These are phyloP conservation scores for Hortaea werneckii DNA, from an alignment of 2,329 filamentous ascomycete species.

Conservation along the genomic window DNA sequence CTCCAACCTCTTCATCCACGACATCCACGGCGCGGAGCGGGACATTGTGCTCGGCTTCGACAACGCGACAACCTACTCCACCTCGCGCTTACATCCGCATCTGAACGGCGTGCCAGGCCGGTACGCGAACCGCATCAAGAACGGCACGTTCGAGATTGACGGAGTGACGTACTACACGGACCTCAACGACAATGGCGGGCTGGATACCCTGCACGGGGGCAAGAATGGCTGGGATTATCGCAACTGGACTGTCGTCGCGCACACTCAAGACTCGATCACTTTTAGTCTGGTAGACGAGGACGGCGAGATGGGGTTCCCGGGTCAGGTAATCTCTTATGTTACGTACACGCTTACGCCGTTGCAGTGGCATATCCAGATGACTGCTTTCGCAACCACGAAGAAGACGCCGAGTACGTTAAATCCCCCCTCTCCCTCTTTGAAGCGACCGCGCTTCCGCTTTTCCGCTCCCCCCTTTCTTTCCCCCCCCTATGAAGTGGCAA, in stretches of 20 bases:
- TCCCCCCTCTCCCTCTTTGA: no score
- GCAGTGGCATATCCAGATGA: slow-evolving; percentile 65
- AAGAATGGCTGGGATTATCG: slow-evolving; percentile 49
- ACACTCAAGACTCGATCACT: slow-evolving; percentile 58
- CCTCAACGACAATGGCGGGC: slow-evolving; percentile 23
- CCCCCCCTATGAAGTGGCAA: no score
- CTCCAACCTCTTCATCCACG: slow-evolving; percentile 59
- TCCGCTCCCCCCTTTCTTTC: no score
- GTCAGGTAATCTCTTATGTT: slow-evolving; percentile 57
- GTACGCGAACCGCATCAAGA: slow-evolving; percentile 74
- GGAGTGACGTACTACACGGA: slow-evolving; percentile 37
- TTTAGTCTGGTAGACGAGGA: slow-evolving; percentile 64
- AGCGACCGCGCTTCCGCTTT: no score
- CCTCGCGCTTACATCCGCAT: slow-evolving; percentile 58
- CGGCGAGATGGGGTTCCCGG: slow-evolving; percentile 58
- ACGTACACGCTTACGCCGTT: slow-evolving; percentile 55
- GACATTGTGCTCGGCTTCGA: slow-evolving; percentile 57
- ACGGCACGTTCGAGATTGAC: slow-evolving; percentile 45
- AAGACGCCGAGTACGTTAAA: slow-evolving; percentile 65
- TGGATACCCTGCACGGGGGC: slow-evolving; percentile 42
- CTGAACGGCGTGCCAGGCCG: slow-evolving; percentile 61
- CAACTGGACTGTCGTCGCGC: slow-evolving; percentile 64
- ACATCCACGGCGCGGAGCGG: slow-evolving; percentile 56
- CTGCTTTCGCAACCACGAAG: slow-evolving; percentile 58
- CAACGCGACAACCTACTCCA: slow-evolving; percentile 52